phyloP scores from a whole-genome alignment of 164 flowering plant species.

The Annona squamosa region DNA sequence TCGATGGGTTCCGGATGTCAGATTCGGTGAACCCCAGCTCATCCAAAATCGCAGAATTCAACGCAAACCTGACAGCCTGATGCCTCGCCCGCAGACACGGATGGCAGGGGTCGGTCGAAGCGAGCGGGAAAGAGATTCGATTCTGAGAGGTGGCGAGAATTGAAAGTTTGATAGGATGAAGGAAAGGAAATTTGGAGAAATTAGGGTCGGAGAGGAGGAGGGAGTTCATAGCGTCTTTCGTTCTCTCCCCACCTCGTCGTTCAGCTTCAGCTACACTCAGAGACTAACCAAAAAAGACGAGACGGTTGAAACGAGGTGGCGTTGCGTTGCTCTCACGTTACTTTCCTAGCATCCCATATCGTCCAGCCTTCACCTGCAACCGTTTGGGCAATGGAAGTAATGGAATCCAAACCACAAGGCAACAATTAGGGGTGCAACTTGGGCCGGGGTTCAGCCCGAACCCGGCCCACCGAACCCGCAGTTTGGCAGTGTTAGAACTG shows the following conservation, averaged over 20 bases:
- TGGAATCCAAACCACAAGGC: no score
- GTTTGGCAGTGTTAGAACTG: no score
- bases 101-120: background rate
- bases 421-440: no score
- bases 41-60: slow-evolving; percentile 36
- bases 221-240: slow-evolving; percentile 26
- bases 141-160: background rate
- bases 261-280: background rate
- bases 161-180: slow-evolving; percentile 1
- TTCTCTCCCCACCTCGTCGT: background rate
- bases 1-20: slow-evolving; percentile 43
- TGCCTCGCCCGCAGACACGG: slow-evolving; percentile 8
- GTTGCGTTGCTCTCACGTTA: no score
- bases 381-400: no score
- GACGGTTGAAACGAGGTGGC: background rate
- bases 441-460: no score
- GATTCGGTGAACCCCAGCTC: slow-evolving; percentile 41
- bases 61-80: slow-evolving; percentile 17
- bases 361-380: no score
- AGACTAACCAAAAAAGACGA: background rate
- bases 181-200: slow-evolving; percentile 14
- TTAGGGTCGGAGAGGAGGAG: slow-evolving; percentile 25
- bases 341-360: no score
- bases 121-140: slow-evolving; percentile 7
- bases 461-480: no score